Base-by-base conservation (phyloP, 768 basidiomycete species). In the Naematelia aurantialba region DNA sequence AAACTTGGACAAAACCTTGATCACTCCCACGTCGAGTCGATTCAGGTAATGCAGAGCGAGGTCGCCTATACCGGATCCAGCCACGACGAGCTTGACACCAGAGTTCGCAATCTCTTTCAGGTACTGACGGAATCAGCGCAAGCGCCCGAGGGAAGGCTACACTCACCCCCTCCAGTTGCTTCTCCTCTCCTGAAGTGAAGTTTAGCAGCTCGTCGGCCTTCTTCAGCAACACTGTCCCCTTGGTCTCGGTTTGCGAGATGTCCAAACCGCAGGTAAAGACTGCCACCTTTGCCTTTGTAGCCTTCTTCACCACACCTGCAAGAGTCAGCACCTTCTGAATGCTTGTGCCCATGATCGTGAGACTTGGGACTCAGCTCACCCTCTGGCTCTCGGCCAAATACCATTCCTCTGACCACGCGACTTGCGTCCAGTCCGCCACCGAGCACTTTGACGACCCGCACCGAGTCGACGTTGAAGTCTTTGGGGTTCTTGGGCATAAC, bases 381-480 rank as follows among this genome's bases (percentile, higher is more conserved):
- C 78, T 99, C 96, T 0, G 96, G 90, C 78, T 96, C 91, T 47
- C 92, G 83, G 34, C 91, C 91, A 65, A 98, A 98, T 0, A 99
- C 96, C 96, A 99, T 99, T 52, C 96, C 96, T 64, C 89, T 85
- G 4, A 99, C 88, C 4, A 99, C 93, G 56, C 82, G 85, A 78
- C 91, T 94, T 22, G 81, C 83, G 2, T 85, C 77, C n/a, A 99
- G 79, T 69, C 83, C 88, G 29, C 96, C 90, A 56, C 96, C 96
- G 85, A 99, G 87, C 62, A 99, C 97, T 80, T 98, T 99, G 70
- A 99, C 96, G 24, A 99, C 94, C 10, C 96, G 86, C 0, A 99
- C 89, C 68, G 92, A 93, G 78, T 99, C 96, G 26, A 98, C 92
- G 78, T 96, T 97, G 84, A 98, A 99, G 78, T 90, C 87, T 73